Evolutionary conservation across 2,329 filamentous ascomycete species (phyloP).

Genomic region (Fusarium burgessii): DNA sequence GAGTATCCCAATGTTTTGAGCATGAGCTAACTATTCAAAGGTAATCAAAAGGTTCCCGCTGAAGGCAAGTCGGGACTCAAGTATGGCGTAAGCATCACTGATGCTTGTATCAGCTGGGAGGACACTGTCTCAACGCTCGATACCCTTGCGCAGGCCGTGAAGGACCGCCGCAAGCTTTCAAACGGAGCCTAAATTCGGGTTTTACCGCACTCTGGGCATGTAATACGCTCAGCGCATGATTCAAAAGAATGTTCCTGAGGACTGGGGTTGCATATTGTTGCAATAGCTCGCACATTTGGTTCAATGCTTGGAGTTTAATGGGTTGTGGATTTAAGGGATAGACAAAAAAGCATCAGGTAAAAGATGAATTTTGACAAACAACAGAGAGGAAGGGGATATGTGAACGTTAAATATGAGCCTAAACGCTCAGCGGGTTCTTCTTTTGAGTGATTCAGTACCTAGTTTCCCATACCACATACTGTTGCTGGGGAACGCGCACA

Average conservation of each 20-base stretch:
- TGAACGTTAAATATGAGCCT: not conserved
- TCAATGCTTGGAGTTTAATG: conserved; percentile 44
- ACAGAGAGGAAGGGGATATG: not conserved
- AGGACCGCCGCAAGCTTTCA: conserved; percentile 61
- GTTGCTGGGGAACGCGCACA: conserved; percentile 19
- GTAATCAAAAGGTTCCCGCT: conserved; percentile 89
- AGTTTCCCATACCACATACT: conserved; percentile 36
- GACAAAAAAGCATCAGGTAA: conserved; percentile 37
- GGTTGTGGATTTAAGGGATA: conserved; percentile 42
- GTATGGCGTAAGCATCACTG: conserved; percentile 96
- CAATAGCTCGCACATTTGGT: conserved; percentile 31
- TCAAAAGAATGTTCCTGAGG: conserved; percentile 5
- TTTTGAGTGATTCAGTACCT: not conserved
- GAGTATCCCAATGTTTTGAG: not conserved
- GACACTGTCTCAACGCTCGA: conserved; percentile 86
- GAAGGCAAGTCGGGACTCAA: conserved; percentile 88
- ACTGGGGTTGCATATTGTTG: conserved; percentile 25
- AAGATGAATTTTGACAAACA: not conserved
- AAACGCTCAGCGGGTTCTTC: not conserved
- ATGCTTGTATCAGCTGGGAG: conserved; percentile 96
- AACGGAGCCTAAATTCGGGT: conserved; percentile 36
- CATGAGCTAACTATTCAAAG: conserved; percentile 52
- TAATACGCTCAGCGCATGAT: not conserved
- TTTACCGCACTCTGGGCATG: not conserved
- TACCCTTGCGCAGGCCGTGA: conserved; percentile 82